Conservation (phyloP, 1,139 yeast genomes). For the Kluyveromyces marxianus region DNA sequence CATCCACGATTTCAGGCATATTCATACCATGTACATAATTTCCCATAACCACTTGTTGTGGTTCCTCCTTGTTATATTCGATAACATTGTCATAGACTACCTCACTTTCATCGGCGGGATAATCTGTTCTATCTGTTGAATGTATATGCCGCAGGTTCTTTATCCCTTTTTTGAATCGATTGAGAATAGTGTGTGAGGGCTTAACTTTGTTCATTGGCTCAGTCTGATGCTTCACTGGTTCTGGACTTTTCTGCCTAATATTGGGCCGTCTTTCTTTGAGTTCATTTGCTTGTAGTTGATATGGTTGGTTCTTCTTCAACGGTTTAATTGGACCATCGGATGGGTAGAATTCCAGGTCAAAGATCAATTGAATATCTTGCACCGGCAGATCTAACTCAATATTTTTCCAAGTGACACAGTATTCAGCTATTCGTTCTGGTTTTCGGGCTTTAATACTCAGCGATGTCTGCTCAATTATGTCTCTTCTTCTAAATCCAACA, state of each 20-base stretch:
- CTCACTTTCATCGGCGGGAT: not conserved
- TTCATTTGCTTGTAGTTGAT: not conserved
- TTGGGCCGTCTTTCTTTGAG: no score
- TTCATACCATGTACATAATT: constrained; percentile 2
- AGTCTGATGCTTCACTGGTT: no score
- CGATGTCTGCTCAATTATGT: constrained; percentile 7
- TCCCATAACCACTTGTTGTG: not conserved
- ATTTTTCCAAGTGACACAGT: constrained; percentile 11
- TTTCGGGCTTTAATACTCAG: not conserved
- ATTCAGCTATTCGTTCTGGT: not conserved
- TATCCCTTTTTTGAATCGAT: not conserved
- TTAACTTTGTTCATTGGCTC: no score
- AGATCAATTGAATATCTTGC: constrained; percentile 2
- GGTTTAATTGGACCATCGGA: constrained; percentile 5
- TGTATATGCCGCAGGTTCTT: not conserved
- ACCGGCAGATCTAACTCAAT: constrained; percentile 5
- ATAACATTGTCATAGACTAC: constrained; percentile 2
- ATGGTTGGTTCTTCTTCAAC: not conserved
- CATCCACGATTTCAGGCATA: not conserved
- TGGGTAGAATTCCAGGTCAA: constrained; percentile 16
- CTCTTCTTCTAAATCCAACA: constrained; percentile 9
- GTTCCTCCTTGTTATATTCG: not conserved
- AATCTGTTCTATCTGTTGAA: not conserved
- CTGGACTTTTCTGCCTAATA: no score
- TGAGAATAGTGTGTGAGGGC: no score